phyloP scores from a whole-genome alignment of 164 flowering plant genomes.

The Dillenia turbinata region DNA sequence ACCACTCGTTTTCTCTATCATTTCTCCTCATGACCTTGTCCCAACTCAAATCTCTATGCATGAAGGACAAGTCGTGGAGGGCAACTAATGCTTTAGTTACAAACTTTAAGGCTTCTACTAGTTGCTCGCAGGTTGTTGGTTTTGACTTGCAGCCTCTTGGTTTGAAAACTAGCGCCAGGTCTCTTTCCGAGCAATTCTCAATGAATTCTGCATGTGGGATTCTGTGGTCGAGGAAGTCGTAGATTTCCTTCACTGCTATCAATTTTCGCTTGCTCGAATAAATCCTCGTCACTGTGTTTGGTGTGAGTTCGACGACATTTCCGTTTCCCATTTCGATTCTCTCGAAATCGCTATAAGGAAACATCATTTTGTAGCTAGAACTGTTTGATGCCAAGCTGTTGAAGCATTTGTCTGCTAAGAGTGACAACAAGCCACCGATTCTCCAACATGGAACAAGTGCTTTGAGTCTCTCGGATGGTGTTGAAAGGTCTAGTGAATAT shows the following conservation, averaged over 20 bases:
- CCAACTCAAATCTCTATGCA: constrained; percentile 69
- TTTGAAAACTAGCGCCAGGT: constrained; percentile 41
- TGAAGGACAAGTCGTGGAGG: constrained; percentile 64
- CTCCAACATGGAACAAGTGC: constrained; percentile 67
- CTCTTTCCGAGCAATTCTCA: constrained; percentile 23
- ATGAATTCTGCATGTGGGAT: constrained; percentile 57
- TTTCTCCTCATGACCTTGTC: constrained; percentile 45
- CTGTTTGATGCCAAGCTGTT: constrained; percentile 7
- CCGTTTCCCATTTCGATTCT: constrained; percentile 42
- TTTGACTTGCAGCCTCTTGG: constrained; percentile 47
- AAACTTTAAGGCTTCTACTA: constrained; percentile 50
- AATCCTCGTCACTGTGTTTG: constrained; percentile 29
- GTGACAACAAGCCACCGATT: constrained; percentile 41
- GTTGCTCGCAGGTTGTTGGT: constrained; percentile 39
- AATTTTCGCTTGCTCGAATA: constrained; percentile 44
- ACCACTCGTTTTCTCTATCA: constrained; percentile 49
- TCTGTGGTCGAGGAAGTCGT: constrained; percentile 47
- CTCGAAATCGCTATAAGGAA: constrained; percentile 50
- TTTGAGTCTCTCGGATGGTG: constrained; percentile 46
- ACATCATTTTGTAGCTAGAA: constrained; percentile 2
- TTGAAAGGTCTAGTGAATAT: constrained; percentile 45
- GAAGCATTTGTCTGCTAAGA: constrained; percentile 41
- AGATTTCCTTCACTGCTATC: constrained; percentile 49
- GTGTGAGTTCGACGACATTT: constrained; percentile 43
- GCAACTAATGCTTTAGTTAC: constrained; percentile 66